Percentiles rank a stretch among this genome's conserved stretches.
Evolutionary conservation across 2,329 filamentous ascomycete genomes (phyloP).

Genomic region (Tolypocladium guangdongense): DNA sequence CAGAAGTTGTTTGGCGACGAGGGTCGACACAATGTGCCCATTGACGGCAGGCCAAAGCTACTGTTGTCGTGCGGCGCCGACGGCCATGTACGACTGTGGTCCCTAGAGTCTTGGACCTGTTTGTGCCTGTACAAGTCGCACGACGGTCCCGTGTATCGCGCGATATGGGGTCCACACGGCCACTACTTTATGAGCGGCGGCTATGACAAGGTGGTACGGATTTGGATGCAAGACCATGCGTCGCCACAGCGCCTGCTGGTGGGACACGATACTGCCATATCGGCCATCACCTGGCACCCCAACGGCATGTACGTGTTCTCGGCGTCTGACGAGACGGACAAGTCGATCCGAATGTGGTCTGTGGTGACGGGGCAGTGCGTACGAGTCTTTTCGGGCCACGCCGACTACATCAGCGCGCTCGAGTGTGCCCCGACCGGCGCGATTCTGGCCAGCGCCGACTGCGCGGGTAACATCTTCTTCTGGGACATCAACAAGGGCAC

Average conservation of each 20-base stretch:
- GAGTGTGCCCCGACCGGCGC: slow-evolving; percentile 82
- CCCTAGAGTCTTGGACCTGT: slow-evolving; percentile 81
- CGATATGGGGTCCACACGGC: slow-evolving; percentile 83
- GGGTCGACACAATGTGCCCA: slow-evolving; percentile 25
- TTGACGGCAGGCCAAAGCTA: slow-evolving; percentile 55
- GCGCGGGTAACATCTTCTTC: slow-evolving; percentile 79
- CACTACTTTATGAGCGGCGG: slow-evolving; percentile 89
- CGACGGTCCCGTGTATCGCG: slow-evolving; percentile 77
- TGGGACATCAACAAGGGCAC: slow-evolving; percentile 88
- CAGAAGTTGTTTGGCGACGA: slow-evolving; percentile 39
- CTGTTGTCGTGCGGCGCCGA: slow-evolving; percentile 83
- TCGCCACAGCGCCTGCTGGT: slow-evolving; percentile 80
- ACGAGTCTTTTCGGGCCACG: slow-evolving; percentile 85
- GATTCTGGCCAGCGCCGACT: slow-evolving; percentile 82
- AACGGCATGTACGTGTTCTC: slow-evolving; percentile 93
- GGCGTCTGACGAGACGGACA: slow-evolving; percentile 72
- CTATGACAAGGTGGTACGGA: slow-evolving; percentile 78
- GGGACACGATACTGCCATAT: slow-evolving; percentile 89
- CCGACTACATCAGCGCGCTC: slow-evolving; percentile 73
- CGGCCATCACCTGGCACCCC: slow-evolving; percentile 84
- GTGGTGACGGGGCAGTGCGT: slow-evolving; percentile 80
- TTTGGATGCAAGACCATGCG: slow-evolving; percentile 91
- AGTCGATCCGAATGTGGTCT: slow-evolving; percentile 95
- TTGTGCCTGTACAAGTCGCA: slow-evolving; percentile 92
- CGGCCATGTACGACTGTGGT: slow-evolving; percentile 85